phyloP scores from a whole-genome alignment of 148 eudicot species.

The Rhododendron henanense region DNA sequence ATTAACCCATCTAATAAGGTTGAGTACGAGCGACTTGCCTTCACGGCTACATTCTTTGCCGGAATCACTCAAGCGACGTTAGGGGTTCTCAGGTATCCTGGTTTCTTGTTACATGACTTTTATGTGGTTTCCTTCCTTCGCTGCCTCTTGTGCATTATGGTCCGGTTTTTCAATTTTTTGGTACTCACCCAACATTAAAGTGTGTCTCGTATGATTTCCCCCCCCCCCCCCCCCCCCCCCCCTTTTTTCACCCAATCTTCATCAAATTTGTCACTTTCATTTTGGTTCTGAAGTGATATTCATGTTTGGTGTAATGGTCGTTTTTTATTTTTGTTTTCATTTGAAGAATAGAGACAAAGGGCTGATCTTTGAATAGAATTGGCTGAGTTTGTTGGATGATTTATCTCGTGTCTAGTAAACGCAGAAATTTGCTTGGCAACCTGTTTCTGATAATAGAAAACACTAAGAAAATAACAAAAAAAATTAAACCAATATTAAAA shows the following conservation, averaged over 20 bases:
- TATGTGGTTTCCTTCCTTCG: no score
- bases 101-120: not conserved
- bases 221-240: no score
- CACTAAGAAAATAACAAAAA: not conserved
- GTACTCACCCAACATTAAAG: not conserved
- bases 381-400: not conserved
- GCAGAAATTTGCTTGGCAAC: not conserved
- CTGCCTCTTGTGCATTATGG: slow-evolving; percentile 29
- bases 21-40: slow-evolving; percentile 61
- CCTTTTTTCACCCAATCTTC: not conserved
- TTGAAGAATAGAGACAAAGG: not conserved
- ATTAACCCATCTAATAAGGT: slow-evolving; percentile 36
- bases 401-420: not conserved
- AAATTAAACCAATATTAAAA: not conserved
- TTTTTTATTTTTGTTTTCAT: not conserved
- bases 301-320: no score
- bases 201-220: no score
- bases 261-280: not conserved
- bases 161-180: no score
- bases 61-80: slow-evolving; percentile 71
- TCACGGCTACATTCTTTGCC: slow-evolving; percentile 91
- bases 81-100: slow-evolving; percentile 64
- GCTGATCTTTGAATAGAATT: not conserved
- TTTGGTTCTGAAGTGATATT: no score
- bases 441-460: not conserved